Evolutionary conservation across 2,329 filamentous ascomycete species (phyloP), one percentile per base, ranked within the genome.

Genomic region (Botrytis sinoallii): DNA sequence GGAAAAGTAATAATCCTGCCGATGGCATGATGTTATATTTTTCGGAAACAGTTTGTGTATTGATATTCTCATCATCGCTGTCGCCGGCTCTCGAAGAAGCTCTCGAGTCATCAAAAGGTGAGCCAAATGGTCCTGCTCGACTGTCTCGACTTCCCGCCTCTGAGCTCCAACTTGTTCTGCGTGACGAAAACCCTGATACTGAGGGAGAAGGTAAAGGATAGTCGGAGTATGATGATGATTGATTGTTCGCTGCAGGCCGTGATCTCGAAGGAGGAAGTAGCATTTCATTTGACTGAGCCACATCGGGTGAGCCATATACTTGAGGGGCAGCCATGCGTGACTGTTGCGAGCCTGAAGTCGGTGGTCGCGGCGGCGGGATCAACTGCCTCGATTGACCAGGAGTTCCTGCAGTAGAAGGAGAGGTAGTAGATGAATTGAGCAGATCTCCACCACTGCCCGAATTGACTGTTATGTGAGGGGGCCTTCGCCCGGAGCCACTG

Each of bases 1-100:
- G 91, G 77, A 90, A 93, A 32, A 93, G 82, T 59, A 93, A 80
- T 70, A 93, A 82, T 9, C 90, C 90, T 22, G 90, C 88, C 4
- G 89, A 90, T 0, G 91, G 90, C 80, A 88, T 85, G 71, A 93
- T 92, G 79, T 92, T 92, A 81, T 91, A 93, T 81, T 93, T 93
- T 79, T 92, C 89, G 25, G 89, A 89, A 4, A 93, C 91, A 1
- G 91, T 92, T 82, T 93, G 90, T 0, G 90, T 93, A 78, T 92
- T 93, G 71, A 92, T 83, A 78, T 86, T 85, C 32, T 90, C 87
- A 40, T 91, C 89, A 64, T 92, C 89, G 78, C 89, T 91, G 25
- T 71, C 68, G 1, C 80, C 88, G 40, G 78, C 88, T 32, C 79
- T 75, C 22, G 79, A 80, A 59, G 76, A 77, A 38, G 79, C 75